Evolutionary conservation across 345 rosid genomes (phyloP).

Genomic region (Citrus sp.): DNA sequence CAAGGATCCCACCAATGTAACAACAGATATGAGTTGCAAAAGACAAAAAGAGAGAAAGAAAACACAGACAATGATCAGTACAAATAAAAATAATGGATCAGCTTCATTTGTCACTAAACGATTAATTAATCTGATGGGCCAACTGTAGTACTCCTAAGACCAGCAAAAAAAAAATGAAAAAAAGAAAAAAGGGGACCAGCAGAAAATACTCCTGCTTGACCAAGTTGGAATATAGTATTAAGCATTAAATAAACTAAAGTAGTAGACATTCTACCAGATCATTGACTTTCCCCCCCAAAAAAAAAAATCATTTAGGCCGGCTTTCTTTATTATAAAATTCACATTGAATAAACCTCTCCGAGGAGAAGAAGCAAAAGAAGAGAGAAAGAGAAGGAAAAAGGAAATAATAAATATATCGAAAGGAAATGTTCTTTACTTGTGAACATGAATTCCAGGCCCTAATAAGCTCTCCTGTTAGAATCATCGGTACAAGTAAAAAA

Average conservation of each 20-base stretch:
- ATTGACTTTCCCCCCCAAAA: background rate
- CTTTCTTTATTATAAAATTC: background rate
- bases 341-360: background rate
- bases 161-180: no score
- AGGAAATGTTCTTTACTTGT: slow-evolving; percentile 47
- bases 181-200: no score
- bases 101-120: background rate
- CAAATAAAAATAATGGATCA: no score
- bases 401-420: background rate
- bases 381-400: background rate
- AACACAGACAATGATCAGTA: background rate
- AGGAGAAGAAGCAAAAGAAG: background rate
- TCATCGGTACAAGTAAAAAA: slow-evolving; percentile 83
- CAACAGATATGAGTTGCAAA: background rate
- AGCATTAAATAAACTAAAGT: background rate
- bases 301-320: background rate
- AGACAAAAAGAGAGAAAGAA: background rate
- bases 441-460: slow-evolving; percentile 92
- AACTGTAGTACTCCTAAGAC: no score
- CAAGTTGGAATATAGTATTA: background rate
- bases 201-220: slow-evolving; percentile 8
- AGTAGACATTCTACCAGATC: slow-evolving; percentile 11
- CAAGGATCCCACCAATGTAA: background rate
- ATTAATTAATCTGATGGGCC: no score
- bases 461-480: slow-evolving; percentile 89